Percentiles rank a stretch among this genome's conserved stretches.
Evolutionary conservation across 208 protist species (phyloP).

Genomic region (Acanthamoeba royreba): DNA sequence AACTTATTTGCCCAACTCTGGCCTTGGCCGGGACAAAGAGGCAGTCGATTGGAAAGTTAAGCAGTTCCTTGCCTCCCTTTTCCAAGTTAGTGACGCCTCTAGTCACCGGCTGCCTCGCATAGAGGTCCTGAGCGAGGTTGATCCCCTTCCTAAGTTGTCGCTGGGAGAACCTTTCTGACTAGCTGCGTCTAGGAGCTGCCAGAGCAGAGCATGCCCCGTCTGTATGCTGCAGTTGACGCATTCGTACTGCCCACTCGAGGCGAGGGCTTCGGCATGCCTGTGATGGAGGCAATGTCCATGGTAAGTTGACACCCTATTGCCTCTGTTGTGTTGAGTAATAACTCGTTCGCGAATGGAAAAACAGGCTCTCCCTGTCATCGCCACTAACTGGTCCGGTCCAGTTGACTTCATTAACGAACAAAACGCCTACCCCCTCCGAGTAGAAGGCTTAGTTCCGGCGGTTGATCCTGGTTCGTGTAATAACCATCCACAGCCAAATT

Average conservation of each 20-base stretch:
- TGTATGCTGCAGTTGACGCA: conserved; percentile 82
- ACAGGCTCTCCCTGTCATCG: conserved; percentile 65
- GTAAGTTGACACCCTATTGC: neutral
- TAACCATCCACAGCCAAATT: too few species aligned
- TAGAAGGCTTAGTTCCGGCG: conserved; percentile 29
- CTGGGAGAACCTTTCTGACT: neutral
- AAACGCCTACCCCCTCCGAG: conserved; percentile 46
- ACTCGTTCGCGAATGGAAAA: neutral
- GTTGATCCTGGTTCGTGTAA: neutral
- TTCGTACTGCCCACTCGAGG: conserved; percentile 86
- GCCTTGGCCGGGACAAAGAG: neutral
- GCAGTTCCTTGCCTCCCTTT: neutral
- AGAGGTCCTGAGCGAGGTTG: neutral
- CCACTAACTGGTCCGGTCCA: conserved; percentile 71
- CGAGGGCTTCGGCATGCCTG: conserved; percentile 83
- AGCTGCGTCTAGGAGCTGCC: conserved; percentile 33
- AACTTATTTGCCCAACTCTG: neutral
- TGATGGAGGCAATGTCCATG: conserved; percentile 79
- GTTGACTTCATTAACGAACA: conserved; percentile 69
- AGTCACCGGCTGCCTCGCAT: neutral
- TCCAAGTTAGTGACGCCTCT: neutral
- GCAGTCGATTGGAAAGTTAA: neutral
- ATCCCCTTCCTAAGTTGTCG: neutral
- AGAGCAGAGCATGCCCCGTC: conserved; percentile 58
- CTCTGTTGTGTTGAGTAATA: neutral